Evolutionary conservation across 805 yeast genomes (phyloP), one percentile per base, ranked within the genome.

Genomic region (Candida insectorum): DNA sequence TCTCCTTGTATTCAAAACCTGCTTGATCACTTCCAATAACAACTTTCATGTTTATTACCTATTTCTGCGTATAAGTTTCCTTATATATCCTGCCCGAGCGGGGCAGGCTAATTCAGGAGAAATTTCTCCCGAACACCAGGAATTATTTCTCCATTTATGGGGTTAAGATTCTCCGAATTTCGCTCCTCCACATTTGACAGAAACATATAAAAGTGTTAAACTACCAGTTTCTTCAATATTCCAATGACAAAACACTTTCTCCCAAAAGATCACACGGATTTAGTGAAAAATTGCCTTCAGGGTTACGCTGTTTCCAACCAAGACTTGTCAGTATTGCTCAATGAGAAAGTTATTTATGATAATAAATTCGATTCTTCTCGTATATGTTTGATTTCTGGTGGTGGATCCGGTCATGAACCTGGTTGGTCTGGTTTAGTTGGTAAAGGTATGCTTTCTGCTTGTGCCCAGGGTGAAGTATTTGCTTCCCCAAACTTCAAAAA

Each of bases 391-490:
- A 61, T 64, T 24, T 49, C 59, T 36, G 70, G 70, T 10, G 70
- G 70, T 14, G 71, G 71, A 4, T 62, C 69, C 6, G 70, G 70
- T 12, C 70, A 64, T 38, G 70, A 64, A 37, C 70, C 70, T 5
- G 68, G 68, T 1, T 60, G 60, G 58, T 51, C 56, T 34, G 70
- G 70, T 0, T 51, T 62, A 29, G 69, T 64, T 11, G 60, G 65
- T 11, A 40, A 51, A 19, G 68, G 65, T 1, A 60, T 62, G 67
- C 45, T 64, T 10, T 33, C 62, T 10, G 68, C 68, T 4, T 57
- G 62, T 15, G 69, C 63, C 16, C 67, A 60, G 35, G 70, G 70
- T 17, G 67, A 62, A 28, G 57, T 64, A 3, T 64, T 64, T 49
- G 69, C 69, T n/a, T 50, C 60, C 21, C 70, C 70, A 16, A 61